Conservation (phyloP, 108 stramenopile species). For the Cylindrotheca closterium region DNA sequence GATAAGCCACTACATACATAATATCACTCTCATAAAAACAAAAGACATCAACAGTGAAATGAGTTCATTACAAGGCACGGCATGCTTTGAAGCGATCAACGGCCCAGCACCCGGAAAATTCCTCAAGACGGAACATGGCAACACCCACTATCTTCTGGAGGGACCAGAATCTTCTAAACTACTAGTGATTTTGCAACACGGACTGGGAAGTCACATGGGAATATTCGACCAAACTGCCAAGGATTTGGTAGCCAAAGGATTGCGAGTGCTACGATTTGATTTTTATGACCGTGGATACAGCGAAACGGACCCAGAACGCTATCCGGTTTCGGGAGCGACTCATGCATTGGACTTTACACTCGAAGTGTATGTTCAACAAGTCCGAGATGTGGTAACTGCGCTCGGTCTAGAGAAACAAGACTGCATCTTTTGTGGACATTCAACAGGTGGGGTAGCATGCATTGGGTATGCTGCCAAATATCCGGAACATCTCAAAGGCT, state of each 20-base stretch:
- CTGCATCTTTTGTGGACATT: conserved; percentile 2
- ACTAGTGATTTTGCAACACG: background rate
- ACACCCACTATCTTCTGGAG: conserved; percentile 3
- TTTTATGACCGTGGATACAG: conserved; percentile 6
- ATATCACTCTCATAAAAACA: no score
- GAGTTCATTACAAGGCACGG: no score
- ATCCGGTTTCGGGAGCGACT: background rate
- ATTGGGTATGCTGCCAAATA: conserved; percentile 4
- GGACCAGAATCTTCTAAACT: background rate
- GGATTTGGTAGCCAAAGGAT: background rate
- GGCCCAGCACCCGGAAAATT: background rate
- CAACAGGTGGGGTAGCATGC: background rate
- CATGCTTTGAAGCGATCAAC: conserved; percentile 2
- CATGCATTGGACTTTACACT: conserved; percentile 2
- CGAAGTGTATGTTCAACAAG: background rate
- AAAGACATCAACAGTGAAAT: no score
- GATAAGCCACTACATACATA: no score
- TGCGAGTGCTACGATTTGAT: background rate
- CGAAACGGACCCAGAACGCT: background rate
- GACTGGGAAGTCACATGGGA: background rate
- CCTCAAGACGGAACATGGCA: conserved; percentile 1
- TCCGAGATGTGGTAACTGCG: background rate
- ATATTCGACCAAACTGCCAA: conserved; percentile 1
- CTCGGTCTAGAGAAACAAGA: background rate
- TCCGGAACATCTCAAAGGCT: background rate